Evolutionary conservation across 169 alveolate species (phyloP).

Genomic region (Cryptosporidium viatorum): DNA sequence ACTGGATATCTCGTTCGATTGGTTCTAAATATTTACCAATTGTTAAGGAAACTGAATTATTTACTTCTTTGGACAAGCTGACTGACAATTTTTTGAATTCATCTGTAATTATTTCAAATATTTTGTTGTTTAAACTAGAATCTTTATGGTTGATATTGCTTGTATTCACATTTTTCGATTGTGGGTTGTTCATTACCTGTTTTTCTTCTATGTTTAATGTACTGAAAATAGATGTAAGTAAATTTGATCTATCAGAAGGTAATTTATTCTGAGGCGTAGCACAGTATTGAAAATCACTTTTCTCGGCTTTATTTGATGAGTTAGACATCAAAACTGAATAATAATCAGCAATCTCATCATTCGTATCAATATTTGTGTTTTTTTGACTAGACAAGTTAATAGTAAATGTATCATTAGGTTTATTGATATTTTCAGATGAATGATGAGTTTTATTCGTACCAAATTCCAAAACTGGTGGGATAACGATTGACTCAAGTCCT

Average conservation of each 20-base stretch:
- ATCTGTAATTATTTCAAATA: background rate
- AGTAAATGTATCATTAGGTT: background rate
- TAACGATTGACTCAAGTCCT: conserved; percentile 38
- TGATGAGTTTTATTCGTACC: background rate
- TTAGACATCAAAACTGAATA: conserved; percentile 28
- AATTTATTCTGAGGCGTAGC: background rate
- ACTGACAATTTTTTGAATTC: background rate
- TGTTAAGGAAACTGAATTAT: background rate
- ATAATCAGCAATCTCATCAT: conserved; percentile 43
- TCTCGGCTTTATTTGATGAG: conserved; percentile 7
- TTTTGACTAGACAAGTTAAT: background rate
- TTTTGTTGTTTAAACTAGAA: background rate
- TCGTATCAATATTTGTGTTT: background rate
- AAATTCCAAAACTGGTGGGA: conserved; percentile 11
- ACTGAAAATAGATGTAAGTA: conserved; percentile 28
- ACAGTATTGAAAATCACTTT: background rate
- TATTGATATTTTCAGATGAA: background rate
- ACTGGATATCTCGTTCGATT: conserved; percentile 6
- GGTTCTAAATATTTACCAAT: background rate
- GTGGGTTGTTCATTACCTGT: background rate
- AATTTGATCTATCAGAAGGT: conserved; percentile 32
- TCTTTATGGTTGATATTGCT: background rate
- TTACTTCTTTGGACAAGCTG: background rate
- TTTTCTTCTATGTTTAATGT: conserved; percentile 15
- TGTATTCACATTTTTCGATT: background rate